These are phyloP conservation scores for Parathielavia appendiculata DNA, from an alignment of 495 filamentous ascomycete genomes.

Conservation along the genomic window DNA sequence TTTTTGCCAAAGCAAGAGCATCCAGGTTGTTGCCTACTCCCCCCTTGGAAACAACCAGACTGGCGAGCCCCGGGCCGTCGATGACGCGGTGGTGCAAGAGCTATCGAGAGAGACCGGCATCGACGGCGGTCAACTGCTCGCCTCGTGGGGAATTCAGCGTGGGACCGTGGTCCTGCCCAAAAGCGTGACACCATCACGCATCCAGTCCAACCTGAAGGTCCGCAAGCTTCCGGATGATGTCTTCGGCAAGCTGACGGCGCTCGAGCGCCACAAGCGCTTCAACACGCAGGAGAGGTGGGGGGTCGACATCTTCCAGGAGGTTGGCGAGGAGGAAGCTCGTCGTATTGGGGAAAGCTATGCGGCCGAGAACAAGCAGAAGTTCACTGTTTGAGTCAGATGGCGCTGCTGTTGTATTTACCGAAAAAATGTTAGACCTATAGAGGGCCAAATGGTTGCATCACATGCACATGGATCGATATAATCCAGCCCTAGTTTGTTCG, in stretches of 20 bases:
- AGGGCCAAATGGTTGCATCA: too few species aligned
- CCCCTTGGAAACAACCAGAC: slow-evolving; percentile 58
- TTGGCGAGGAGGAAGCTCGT: background rate
- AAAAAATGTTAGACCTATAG: too few species aligned
- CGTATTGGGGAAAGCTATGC: background rate
- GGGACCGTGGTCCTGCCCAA: slow-evolving; percentile 66
- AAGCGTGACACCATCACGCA: slow-evolving; percentile 22
- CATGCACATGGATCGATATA: too few species aligned
- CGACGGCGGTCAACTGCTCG: slow-evolving; percentile 36
- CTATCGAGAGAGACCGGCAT: slow-evolving; percentile 45
- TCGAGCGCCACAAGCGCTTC: slow-evolving; percentile 2
- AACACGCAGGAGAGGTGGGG: slow-evolving; percentile 1
- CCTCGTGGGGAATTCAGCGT: slow-evolving; percentile 54
- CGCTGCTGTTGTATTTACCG: background rate
- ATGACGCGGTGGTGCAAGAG: slow-evolving; percentile 36
- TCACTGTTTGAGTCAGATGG: background rate
- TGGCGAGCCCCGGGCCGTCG: background rate
- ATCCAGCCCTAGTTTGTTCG: too few species aligned
- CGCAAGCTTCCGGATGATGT: background rate
- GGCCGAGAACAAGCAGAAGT: background rate
- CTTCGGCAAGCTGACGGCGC: background rate
- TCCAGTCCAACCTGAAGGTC: background rate
- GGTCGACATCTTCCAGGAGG: background rate
- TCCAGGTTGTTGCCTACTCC: slow-evolving; percentile 61
- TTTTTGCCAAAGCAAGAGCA: slow-evolving; percentile 51